These are phyloP conservation scores for Rutidosis leptorrhynchoides DNA, from an alignment of 129 eudicot genomes.

Conservation along the genomic window DNA sequence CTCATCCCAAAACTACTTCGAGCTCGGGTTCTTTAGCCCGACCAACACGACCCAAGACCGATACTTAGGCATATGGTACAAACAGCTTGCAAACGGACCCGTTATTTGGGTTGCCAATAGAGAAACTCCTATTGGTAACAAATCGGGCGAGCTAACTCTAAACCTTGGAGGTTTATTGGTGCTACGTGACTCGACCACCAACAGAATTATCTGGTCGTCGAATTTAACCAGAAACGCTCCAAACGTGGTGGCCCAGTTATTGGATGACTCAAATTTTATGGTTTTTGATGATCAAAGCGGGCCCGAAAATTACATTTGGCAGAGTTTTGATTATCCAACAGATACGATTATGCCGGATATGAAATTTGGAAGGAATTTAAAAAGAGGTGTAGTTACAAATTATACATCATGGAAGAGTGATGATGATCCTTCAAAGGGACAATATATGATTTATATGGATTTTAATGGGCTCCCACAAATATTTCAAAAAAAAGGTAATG, in stretches of 20 bases:
- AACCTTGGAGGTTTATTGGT: not conserved
- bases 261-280: too few species aligned
- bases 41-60: conserved; percentile 9
- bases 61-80: conserved; percentile 42
- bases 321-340: conserved; percentile 11
- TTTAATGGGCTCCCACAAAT: conserved; percentile 6
- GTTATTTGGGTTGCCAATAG: conserved; percentile 19
- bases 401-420: conserved; percentile 28
- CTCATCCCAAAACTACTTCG: conserved; percentile 43
- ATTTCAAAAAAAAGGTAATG: not conserved
- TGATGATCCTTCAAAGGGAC: conserved; percentile 27
- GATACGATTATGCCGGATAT: conserved; percentile 6
- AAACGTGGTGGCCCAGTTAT: too few species aligned
- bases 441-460: conserved; percentile 7
- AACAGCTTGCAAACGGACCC: conserved; percentile 17
- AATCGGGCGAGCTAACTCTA: conserved; percentile 8
- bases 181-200: too few species aligned
- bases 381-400: not conserved
- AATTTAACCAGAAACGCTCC: too few species aligned
- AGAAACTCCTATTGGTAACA: not conserved
- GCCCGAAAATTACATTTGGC: too few species aligned
- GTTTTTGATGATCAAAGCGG: too few species aligned
- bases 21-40: conserved; percentile 46
- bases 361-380: conserved; percentile 1
- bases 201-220: too few species aligned